Conservation (phyloP, 1,284 basidiomycete species). For the Trametes sp. region DNA sequence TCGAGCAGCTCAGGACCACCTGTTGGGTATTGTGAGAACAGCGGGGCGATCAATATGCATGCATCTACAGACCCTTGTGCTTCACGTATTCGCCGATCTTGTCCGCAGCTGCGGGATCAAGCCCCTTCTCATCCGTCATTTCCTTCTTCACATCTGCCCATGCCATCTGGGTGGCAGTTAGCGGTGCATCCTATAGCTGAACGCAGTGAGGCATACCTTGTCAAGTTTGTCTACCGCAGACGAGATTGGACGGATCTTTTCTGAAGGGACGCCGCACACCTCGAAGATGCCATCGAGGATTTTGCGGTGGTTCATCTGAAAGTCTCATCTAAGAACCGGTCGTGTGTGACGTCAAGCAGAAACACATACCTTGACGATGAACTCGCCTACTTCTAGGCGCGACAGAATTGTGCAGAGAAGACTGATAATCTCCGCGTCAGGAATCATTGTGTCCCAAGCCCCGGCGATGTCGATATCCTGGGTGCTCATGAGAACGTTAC, state of each 20-base stretch:
- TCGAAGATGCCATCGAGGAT: slow-evolving; percentile 98
- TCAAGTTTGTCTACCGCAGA: slow-evolving; percentile 99
- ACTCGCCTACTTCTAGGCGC: slow-evolving; percentile 90
- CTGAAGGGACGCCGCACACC: slow-evolving; percentile 92
- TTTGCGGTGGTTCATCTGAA: slow-evolving; percentile 93
- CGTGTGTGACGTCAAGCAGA: background rate
- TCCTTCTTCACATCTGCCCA: slow-evolving; percentile 96
- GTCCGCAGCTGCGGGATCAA: slow-evolving; percentile 88
- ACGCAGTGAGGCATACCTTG: slow-evolving; percentile 65
- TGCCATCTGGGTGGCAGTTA: slow-evolving; percentile 59
- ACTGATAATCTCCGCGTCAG: slow-evolving; percentile 92
- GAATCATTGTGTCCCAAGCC: slow-evolving; percentile 94
- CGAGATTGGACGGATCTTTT: slow-evolving; percentile 94
- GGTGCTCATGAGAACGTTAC: slow-evolving; percentile 40
- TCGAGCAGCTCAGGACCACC: slow-evolving; percentile 84
- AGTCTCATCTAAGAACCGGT: slow-evolving; percentile 1
- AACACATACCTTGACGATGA: slow-evolving; percentile 84
- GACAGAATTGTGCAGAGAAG: slow-evolving; percentile 85
- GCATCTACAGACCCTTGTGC: slow-evolving; percentile 85
- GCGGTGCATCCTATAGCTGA: background rate
- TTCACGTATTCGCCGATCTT: slow-evolving; percentile 98
- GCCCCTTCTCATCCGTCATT: slow-evolving; percentile 96
- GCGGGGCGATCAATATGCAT: too few relatives aligned
- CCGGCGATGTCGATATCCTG: slow-evolving; percentile 98
- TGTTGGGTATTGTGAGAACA: too few relatives aligned